Evolutionary conservation across 129 eudicot species (phyloP).

Genomic region (Helianthus tuberosus): DNA sequence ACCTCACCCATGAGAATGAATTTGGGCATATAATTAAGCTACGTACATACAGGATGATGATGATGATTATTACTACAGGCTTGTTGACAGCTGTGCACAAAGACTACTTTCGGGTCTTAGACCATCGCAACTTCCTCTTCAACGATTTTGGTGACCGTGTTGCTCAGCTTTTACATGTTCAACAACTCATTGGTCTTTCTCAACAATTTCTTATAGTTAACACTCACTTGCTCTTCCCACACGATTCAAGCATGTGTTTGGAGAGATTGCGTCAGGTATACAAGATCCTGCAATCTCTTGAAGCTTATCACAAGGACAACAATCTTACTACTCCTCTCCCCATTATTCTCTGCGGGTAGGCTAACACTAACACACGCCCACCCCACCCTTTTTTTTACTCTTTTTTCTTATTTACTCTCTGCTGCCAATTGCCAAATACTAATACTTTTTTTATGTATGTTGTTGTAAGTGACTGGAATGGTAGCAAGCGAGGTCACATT

Average conservation of each 20-base stretch:
- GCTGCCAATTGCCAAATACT: neutral
- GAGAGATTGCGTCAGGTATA: slow-evolving; percentile 86
- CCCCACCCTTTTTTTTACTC: too few species aligned
- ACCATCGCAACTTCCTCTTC: slow-evolving; percentile 64
- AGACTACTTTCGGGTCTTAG: slow-evolving; percentile 68
- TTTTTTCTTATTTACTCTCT: neutral
- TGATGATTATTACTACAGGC: slow-evolving; percentile 36
- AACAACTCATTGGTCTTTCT: slow-evolving; percentile 54
- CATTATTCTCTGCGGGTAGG: slow-evolving; percentile 73
- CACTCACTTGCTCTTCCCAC: slow-evolving; percentile 86
- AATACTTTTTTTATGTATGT: too few species aligned
- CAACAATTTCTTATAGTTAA: slow-evolving; percentile 80
- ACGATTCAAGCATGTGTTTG: slow-evolving; percentile 74
- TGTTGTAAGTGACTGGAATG: slow-evolving; percentile 85
- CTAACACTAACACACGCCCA: neutral
- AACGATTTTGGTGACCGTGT: slow-evolving; percentile 93
- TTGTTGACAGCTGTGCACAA: slow-evolving; percentile 77
- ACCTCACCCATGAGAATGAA: too few species aligned
- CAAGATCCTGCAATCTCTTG: slow-evolving; percentile 73
- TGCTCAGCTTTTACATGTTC: slow-evolving; percentile 83
- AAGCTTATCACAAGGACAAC: slow-evolving; percentile 76
- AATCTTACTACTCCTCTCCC: slow-evolving; percentile 70
- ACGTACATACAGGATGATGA: too few species aligned
- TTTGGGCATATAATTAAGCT: too few species aligned
- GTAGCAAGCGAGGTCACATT: slow-evolving; percentile 94